Evolutionary conservation across 1,139 yeast species (phyloP).

Genomic region (Kodamaea fungicola): DNA sequence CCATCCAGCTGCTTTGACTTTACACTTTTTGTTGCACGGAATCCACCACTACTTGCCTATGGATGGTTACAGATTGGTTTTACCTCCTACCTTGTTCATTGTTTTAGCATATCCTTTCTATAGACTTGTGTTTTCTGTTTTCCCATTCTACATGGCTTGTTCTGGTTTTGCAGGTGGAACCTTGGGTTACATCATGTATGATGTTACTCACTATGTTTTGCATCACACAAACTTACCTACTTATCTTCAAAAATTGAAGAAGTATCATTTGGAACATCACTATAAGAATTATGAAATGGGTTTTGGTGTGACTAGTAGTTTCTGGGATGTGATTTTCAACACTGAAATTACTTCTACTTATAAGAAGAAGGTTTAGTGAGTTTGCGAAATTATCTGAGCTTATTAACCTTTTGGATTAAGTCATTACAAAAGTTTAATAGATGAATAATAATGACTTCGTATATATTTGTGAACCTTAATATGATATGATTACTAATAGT

Average conservation of each 20-base stretch:
- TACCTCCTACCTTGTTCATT: constrained; percentile 86
- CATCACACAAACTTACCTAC: constrained; percentile 84
- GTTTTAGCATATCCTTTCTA: constrained; percentile 45
- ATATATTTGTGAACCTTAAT: not conserved
- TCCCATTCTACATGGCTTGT: constrained; percentile 48
- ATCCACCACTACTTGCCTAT: constrained; percentile 96
- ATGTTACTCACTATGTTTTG: constrained; percentile 77
- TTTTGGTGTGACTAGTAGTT: constrained; percentile 88
- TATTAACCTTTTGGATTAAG: not conserved
- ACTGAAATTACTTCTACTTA: constrained; percentile 50
- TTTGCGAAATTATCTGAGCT: too few species aligned
- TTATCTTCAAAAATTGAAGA: constrained; percentile 73
- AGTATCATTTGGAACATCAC: constrained; percentile 93
- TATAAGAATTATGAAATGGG: constrained; percentile 95
- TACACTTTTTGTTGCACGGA: constrained; percentile 91
- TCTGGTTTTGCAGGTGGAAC: constrained; percentile 87
- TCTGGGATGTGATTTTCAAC: constrained; percentile 91
- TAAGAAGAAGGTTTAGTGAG: constrained; percentile 27
- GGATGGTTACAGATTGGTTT: constrained; percentile 89
- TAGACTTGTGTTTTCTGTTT: constrained; percentile 32
- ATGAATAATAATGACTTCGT: not conserved
- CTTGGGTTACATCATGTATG: constrained; percentile 88
- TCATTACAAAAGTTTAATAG: not conserved
- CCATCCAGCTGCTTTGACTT: constrained; percentile 64
- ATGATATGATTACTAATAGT: constrained; percentile 2